A percentile compares a stretch with the other conserved stretches of the same genome.
Conservation (phyloP, 202 grass and related monocot genomes). For the Zoysia matrella region DNA sequence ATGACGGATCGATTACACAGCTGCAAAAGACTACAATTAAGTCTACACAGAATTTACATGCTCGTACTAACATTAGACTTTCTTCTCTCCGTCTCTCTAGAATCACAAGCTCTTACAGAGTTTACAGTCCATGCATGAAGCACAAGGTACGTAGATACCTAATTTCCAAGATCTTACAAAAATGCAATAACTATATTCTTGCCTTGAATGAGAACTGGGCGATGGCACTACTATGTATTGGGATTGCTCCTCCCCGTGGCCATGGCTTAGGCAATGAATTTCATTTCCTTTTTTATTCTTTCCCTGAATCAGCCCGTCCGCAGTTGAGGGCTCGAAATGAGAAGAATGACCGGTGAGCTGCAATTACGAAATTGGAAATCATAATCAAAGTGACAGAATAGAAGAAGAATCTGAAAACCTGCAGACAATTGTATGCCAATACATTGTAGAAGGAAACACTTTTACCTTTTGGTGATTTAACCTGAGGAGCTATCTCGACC, state of each 20-base stretch:
- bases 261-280: no score
- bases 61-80: not conserved
- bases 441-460: not conserved
- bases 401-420: not conserved
- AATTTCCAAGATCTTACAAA: not conserved
- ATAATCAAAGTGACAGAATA: not conserved
- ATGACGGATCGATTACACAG: not conserved
- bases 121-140: not conserved
- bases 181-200: not conserved
- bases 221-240: no score
- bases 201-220: no score
- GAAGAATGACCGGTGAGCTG: slow-evolving; percentile 76
- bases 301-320: slow-evolving; percentile 46
- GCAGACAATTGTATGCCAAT: not conserved
- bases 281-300: not conserved
- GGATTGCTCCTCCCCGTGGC: no score
- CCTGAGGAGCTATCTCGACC: slow-evolving; percentile 41
- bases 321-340: slow-evolving; percentile 64
- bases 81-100: not conserved
- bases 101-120: slow-evolving; percentile 7
- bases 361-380: slow-evolving; percentile 15
- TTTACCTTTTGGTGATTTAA: slow-evolving; percentile 69
- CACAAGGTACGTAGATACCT: not conserved
- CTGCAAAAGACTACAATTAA: not conserved
- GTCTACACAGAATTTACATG: not conserved